Percentiles rank a stretch among this genome's conserved stretches.
Conservation (phyloP, 2,329 filamentous ascomycete genomes). For the Plectosphaerella sp. region DNA sequence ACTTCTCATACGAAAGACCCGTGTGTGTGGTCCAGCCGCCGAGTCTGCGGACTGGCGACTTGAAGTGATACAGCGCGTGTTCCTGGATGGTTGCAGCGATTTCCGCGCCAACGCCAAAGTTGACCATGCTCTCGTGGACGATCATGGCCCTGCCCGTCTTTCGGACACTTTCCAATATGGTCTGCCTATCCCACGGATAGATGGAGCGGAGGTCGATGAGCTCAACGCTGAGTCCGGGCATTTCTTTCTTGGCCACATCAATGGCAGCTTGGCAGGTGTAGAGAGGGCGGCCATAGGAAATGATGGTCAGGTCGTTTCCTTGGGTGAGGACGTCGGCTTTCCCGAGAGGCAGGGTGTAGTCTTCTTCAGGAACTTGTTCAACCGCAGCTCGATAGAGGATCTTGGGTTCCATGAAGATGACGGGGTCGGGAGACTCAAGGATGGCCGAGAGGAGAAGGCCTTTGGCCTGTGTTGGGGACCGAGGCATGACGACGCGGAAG, state of each 20-base stretch:
- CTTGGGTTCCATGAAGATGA: slow-evolving; percentile 92
- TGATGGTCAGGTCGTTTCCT: slow-evolving; percentile 74
- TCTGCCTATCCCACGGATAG: slow-evolving; percentile 86
- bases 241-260: slow-evolving; percentile 65
- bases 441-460: slow-evolving; percentile 76
- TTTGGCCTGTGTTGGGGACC: slow-evolving; percentile 84
- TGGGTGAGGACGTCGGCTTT: slow-evolving; percentile 81
- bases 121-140: slow-evolving; percentile 90
- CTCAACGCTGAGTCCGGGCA: slow-evolving; percentile 70
- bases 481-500: slow-evolving; percentile 77
- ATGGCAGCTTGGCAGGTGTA: slow-evolving; percentile 80
- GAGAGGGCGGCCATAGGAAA: slow-evolving; percentile 86
- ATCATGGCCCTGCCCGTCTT: slow-evolving; percentile 85
- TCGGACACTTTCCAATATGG: slow-evolving; percentile 73
- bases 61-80: slow-evolving; percentile 75
- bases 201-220: slow-evolving; percentile 84
- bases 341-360: slow-evolving; percentile 79
- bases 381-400: slow-evolving; percentile 87
- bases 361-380: slow-evolving; percentile 78
- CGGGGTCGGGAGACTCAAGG: slow-evolving; percentile 70
- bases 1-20: slow-evolving; percentile 73
- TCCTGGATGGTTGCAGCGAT: slow-evolving; percentile 87
- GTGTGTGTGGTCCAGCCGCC: slow-evolving; percentile 88
- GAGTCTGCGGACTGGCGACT: slow-evolving; percentile 80
- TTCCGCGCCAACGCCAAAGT: slow-evolving; percentile 83